Evolutionary conservation across 306 rosid genomes (phyloP).

Genomic region (apple (Malus domestica)): DNA sequence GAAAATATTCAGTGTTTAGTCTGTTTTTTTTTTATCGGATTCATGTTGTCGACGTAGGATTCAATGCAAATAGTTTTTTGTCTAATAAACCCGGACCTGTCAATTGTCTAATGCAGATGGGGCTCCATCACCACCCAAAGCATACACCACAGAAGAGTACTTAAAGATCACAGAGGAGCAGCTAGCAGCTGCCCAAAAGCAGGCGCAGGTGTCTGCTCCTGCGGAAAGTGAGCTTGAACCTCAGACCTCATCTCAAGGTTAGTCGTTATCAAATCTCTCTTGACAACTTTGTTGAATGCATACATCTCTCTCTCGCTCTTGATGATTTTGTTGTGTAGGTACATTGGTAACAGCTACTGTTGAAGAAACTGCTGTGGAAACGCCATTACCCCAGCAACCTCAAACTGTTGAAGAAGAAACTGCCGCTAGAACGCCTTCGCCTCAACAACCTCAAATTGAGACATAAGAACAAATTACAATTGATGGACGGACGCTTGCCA

Average conservation of each 20-base stretch:
- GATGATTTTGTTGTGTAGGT: neutral
- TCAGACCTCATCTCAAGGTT: conserved; percentile 48
- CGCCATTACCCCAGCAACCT: conserved; percentile 32
- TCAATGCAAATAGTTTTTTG: neutral
- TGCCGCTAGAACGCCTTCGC: conserved; percentile 20
- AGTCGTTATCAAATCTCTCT: conserved; percentile 13
- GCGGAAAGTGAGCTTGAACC: conserved; percentile 33
- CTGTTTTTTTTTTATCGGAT: neutral
- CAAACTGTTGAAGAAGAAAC: conserved; percentile 46
- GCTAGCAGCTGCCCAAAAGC: conserved; percentile 54
- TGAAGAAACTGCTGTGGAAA: conserved; percentile 35
- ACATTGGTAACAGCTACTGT: conserved; percentile 21
- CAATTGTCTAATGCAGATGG: conserved; percentile 38
- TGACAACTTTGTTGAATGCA: neutral
- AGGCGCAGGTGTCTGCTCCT: conserved; percentile 29
- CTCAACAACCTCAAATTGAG: conserved; percentile 40
- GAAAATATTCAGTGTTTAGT: neutral
- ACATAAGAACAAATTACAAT: neutral
- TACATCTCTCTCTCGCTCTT: neutral
- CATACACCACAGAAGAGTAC: conserved; percentile 74
- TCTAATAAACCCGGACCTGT: conserved; percentile 7
- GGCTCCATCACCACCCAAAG: conserved; percentile 28
- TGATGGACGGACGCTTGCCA: neutral
- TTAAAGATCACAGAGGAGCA: conserved; percentile 85
- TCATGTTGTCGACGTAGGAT: neutral